Evolutionary conservation across 345 rosid species (phyloP).

Genomic region (Arabidopsis thaliana): TAIR10.1 NC_003071.7:16948501-16949000

Average conservation of each 20-base stretch:
- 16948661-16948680: slow-evolving; percentile 5
- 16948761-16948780: too few relatives aligned
- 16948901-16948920: slow-evolving; percentile 7
- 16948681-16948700: neutral
- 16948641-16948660: neutral
- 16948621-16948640: neutral
- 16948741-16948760: too few relatives aligned
- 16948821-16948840: too few relatives aligned
- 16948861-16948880: neutral
- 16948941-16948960: slow-evolving; percentile 14
- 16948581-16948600: neutral
- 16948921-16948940: neutral
- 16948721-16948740: neutral
- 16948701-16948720: neutral
- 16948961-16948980: slow-evolving; percentile 20
- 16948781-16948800: too few relatives aligned
- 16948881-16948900: neutral
- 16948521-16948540: slow-evolving; percentile 36
- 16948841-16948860: neutral
- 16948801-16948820: too few relatives aligned
- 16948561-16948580: slow-evolving; percentile 11
- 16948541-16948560: neutral
- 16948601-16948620: neutral
- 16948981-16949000: slow-evolving; percentile 36
- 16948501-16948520: slow-evolving; percentile 16